A percentile compares a stretch with the other conserved stretches of the same genome.
Conservation (phyloP, 371 early-diverging fungal genomes). For the Fennellomyces sp. region DNA sequence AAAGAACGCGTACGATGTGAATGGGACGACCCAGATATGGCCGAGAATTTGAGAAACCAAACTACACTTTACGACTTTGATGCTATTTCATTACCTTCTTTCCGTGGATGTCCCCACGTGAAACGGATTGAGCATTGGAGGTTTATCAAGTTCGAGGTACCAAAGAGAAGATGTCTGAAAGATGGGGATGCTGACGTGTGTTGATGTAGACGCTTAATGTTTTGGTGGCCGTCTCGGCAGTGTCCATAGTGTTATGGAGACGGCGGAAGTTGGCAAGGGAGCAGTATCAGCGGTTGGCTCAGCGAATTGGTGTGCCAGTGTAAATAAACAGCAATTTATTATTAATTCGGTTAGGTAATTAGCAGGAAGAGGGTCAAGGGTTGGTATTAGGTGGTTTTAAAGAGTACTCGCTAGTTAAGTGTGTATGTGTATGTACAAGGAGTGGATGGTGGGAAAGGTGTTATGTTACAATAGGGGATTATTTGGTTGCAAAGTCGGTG, state of each 20-base stretch:
- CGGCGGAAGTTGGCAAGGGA: constrained; percentile 43
- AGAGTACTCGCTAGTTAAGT: background rate
- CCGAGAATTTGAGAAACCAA: constrained; percentile 28
- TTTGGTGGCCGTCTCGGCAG: constrained; percentile 29
- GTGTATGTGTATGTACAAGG: background rate
- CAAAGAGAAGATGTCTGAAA: background rate
- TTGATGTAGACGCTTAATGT: constrained; percentile 29
- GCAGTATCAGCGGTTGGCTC: constrained; percentile 43
- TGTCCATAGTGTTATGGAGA: constrained; percentile 41
- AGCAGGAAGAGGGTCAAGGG: background rate
- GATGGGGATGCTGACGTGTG: background rate
- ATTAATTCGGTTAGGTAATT: too few relatives aligned
- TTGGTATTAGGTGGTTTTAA: background rate
- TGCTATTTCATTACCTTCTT: constrained; percentile 42
- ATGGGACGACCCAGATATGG: constrained; percentile 46
- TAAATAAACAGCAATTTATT: background rate
- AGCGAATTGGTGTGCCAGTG: constrained; percentile 44
- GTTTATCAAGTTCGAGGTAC: constrained; percentile 45
- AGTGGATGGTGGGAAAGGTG: background rate
- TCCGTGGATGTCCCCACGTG: constrained; percentile 43
- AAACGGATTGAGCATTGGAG: constrained; percentile 34
- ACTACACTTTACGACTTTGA: constrained; percentile 37
- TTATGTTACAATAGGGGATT: background rate
- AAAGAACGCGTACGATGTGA: constrained; percentile 48
- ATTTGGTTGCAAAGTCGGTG: constrained; percentile 12